phyloP scores from a whole-genome alignment of 2,329 filamentous ascomycete species.

The Colletotrichum godetiae region DNA sequence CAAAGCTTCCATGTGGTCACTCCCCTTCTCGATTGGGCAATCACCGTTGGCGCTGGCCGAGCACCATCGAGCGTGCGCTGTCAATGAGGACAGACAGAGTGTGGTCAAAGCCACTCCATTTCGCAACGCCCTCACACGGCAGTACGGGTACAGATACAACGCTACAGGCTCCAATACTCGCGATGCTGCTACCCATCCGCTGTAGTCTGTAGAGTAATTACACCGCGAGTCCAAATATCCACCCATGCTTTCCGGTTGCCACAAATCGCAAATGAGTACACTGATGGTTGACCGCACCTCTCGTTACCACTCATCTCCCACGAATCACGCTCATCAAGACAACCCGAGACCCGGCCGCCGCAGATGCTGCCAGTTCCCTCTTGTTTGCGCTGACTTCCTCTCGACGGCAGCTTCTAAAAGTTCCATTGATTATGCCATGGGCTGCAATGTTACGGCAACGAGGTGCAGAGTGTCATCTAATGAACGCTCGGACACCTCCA shows the following conservation, averaged over 20 bases:
- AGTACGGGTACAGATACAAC: not conserved
- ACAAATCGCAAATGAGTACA: conserved; percentile 1
- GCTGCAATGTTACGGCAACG: conserved; percentile 19
- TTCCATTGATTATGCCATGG: conserved; percentile 11
- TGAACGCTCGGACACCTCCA: conserved; percentile 32
- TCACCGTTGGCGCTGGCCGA: conserved; percentile 1
- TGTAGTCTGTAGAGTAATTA: no score
- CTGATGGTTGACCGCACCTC: not conserved
- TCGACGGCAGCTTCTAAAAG: conserved; percentile 7
- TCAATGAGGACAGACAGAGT: conserved; percentile 17
- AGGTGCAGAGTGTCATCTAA: conserved; percentile 29
- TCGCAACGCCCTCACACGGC: not conserved
- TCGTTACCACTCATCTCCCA: conserved; percentile 29
- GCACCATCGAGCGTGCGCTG: conserved; percentile 11
- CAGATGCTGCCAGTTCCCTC: conserved; percentile 8
- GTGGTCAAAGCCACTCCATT: conserved; percentile 26
- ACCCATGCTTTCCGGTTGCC: not conserved
- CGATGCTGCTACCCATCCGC: not conserved
- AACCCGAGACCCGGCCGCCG: not conserved
- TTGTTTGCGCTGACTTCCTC: conserved; percentile 10
- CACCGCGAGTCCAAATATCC: not conserved
- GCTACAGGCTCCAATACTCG: not conserved
- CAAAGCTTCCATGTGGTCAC: conserved; percentile 32
- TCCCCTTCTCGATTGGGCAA: conserved; percentile 27
- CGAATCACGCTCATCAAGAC: conserved; percentile 4